These are phyloP conservation scores for Lasiodiplodia sp. DNA, from an alignment of 2,329 filamentous ascomycete species.

Conservation along the genomic window DNA sequence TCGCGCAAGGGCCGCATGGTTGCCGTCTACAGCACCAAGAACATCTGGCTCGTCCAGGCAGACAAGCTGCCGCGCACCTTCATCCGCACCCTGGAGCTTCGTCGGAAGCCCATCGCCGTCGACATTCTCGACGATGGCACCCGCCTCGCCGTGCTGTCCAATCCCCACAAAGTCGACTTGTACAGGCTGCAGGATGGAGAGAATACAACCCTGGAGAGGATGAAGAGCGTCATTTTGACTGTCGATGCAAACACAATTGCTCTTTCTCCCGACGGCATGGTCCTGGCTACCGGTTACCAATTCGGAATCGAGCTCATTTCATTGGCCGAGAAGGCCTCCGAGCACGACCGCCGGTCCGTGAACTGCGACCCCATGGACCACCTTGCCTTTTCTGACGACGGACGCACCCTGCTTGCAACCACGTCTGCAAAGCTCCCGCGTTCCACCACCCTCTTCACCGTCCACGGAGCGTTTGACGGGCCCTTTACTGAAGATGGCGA, in stretches of 20 bases:
- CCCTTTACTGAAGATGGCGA: slow-evolving; percentile 50
- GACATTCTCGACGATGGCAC: slow-evolving; percentile 82
- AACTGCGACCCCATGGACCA: slow-evolving; percentile 47
- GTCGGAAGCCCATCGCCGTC: slow-evolving; percentile 60
- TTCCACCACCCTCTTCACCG: slow-evolving; percentile 47
- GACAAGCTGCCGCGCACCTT: slow-evolving; percentile 45
- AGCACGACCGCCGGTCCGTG: slow-evolving; percentile 44
- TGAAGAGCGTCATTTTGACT: slow-evolving; percentile 78
- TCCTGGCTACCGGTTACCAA: slow-evolving; percentile 84
- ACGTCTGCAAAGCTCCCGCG: slow-evolving; percentile 46
- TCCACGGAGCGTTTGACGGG: slow-evolving; percentile 49
- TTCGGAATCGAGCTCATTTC: slow-evolving; percentile 89
- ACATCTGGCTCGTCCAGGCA: slow-evolving; percentile 49
- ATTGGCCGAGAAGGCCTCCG: slow-evolving; percentile 65
- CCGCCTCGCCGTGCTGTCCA: slow-evolving; percentile 79
- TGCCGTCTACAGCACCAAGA: slow-evolving; percentile 47
- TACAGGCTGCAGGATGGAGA: slow-evolving; percentile 68
- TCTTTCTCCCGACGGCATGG: slow-evolving; percentile 80
- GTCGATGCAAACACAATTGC: slow-evolving; percentile 80
- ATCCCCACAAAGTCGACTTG: slow-evolving; percentile 84
- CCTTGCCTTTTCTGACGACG: slow-evolving; percentile 50
- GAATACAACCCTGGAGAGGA: slow-evolving; percentile 66
- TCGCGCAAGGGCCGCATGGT: slow-evolving; percentile 47
- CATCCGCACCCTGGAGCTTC: slow-evolving; percentile 46
- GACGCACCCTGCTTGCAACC: slow-evolving; percentile 49